Evolutionary conservation across 1,284 basidiomycete species (phyloP).

Genomic region (Ustilago tritici): DNA sequence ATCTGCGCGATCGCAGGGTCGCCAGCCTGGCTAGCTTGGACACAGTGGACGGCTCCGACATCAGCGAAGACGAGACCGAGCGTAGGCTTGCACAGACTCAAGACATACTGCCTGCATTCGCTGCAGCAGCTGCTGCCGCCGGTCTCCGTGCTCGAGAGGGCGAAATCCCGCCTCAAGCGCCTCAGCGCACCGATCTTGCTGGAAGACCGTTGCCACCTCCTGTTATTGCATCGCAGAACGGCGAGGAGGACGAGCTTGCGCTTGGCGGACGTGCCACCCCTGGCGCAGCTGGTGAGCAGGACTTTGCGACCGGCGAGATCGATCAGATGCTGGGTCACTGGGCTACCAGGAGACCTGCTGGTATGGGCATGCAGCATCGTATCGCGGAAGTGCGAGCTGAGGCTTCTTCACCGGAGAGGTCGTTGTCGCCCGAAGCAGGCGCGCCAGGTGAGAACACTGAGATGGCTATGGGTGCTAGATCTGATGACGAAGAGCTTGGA

Average conservation of each 20-base stretch:
- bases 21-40: constrained; percentile 58
- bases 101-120: constrained; percentile 40
- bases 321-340: constrained; percentile 62
- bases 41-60: constrained; percentile 55
- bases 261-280: constrained; percentile 55
- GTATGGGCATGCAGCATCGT: constrained; percentile 32
- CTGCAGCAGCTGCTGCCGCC: constrained; percentile 39
- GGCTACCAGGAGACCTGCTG: constrained; percentile 37
- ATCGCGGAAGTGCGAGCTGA: constrained; percentile 43
- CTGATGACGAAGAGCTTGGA: constrained; percentile 44
- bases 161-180: constrained; percentile 37
- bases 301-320: constrained; percentile 59
- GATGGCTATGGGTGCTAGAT: constrained; percentile 36
- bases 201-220: constrained; percentile 63
- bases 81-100: constrained; percentile 46
- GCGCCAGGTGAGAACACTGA: constrained; percentile 23
- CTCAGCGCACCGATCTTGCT: constrained; percentile 56
- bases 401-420: constrained; percentile 37
- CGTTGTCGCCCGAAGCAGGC: constrained; percentile 38
- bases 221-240: constrained; percentile 60
- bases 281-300: constrained; percentile 43
- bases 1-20: constrained; percentile 54
- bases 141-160: constrained; percentile 29
- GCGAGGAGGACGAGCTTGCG: constrained; percentile 50
- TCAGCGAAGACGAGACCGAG: constrained; percentile 61